Evolutionary conservation across 805 yeast genomes (phyloP), one percentile per base, ranked within the genome.

Genomic region (Kodamaea hsintzibuensis): DNA sequence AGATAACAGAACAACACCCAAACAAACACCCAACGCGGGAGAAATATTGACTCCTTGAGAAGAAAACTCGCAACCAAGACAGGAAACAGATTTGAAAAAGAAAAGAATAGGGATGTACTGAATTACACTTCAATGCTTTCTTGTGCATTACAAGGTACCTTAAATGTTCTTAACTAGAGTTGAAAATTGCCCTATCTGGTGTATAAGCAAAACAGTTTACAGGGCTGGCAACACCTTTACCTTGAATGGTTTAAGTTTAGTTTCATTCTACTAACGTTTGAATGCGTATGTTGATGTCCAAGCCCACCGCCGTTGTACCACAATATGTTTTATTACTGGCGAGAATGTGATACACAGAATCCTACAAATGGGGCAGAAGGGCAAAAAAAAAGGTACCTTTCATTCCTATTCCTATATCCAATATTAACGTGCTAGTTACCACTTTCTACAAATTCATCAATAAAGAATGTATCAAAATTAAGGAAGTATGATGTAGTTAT

Each of bases 91-190:
- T 22, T 7, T 3, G 17, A 14, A 14, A 16, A 38, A 9, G 9
- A 40, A 16, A n/a, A 19, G 19, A 40, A 40, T 2, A 17, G 13
- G n/a, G 17, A 6, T 40, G 2, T 40, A 16, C 17, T 9, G 19
- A 40, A 40, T 40, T 40, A 40, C 44, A 40, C 44, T 40, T 16
- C 44, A 40, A 7, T 16, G 44, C 44, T 19, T 40, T 40, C 44
- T 17, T 22, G 44, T 40, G 44, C 44, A 40, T 40, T 17, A 16
- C 44, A 40, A 38, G 44, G 25, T 22, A 22, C 25, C 25, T 22
- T 9, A 40, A 30, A 12, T 9, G 35, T 40, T 40, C 44, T 40
- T 17, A 10, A 40, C 19, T 39, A 17, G 44, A 40, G 25, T 12
- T 5, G 8, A 17, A 40, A 40, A 40, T 40, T 16, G 22, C 44